A percentile compares a stretch with the other conserved stretches of the same genome.
phyloP scores from a whole-genome alignment of 225 moss, liverwort and hornwort species.

The Pseudisothecium myosuroides region DNA sequence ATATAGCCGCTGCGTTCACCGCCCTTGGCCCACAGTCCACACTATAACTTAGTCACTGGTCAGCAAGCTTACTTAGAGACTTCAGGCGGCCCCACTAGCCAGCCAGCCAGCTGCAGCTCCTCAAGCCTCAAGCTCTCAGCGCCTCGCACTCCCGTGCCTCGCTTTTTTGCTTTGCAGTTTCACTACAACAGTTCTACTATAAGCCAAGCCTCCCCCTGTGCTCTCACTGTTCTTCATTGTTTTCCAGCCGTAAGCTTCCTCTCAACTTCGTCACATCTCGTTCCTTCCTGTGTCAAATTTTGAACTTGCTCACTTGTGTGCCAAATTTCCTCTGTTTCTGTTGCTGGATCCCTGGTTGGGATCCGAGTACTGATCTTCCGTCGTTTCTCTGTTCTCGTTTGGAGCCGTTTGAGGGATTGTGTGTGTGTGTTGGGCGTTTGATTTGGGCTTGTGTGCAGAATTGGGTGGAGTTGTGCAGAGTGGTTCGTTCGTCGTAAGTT shows the following conservation, averaged over 20 bases:
- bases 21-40: neutral
- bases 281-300: neutral
- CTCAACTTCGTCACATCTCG: neutral
- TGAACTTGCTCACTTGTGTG: neutral
- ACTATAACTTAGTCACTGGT: neutral
- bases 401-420: neutral
- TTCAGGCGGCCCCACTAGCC: conserved; percentile 1
- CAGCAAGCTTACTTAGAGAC: neutral
- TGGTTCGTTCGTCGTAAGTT: neutral
- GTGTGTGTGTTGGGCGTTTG: neutral
- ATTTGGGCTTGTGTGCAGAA: neutral
- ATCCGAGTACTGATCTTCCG: neutral
- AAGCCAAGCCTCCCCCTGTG: neutral
- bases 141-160: neutral
- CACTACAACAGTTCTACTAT: neutral
- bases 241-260: neutral
- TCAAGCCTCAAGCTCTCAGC: neutral
- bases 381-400: neutral
- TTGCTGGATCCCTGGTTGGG: neutral
- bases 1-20: conserved; percentile 4
- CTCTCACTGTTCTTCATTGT: neutral
- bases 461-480: neutral
- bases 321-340: neutral
- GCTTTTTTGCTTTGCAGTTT: neutral
- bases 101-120: neutral